Evolutionary conservation across 495 filamentous ascomycete species (phyloP), one percentile per base, ranked within the genome.

Genomic region (Sordaria brevicollis): DNA sequence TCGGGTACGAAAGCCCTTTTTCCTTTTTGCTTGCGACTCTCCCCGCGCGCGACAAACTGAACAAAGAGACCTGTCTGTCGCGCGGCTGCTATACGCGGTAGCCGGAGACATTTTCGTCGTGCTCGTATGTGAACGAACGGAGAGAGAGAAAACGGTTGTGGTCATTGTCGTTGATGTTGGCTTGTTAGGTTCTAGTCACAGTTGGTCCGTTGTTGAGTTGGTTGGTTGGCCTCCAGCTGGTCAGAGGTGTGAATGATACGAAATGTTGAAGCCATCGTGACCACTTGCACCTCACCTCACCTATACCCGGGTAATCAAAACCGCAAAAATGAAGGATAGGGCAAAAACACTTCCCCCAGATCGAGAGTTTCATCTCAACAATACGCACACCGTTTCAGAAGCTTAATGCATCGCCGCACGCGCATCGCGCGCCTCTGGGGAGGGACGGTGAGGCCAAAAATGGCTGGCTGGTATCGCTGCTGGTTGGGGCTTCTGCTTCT

Each of bases 171-270:
- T 19, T 8, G 10, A 19, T 67, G n/a, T 6, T 62, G 31, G 37
- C 35, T 62, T 71, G 66, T 65, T 65, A 33, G 39, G 35, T 9
- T 38, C 33, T 19, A 15, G 8, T 62, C 7, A n/a, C n/a, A n/a
- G n/a, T n/a, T 57, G 33, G 38, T 37, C 25, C 21, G 49, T 54
- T 67, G 35, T 67, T 36, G 25, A 38, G 35, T 66, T 17, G 6
- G 70, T 66, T 66, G 39, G 67, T 72, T 69, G 70, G 62, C 49
- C 49, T 62, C 49, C 2, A n/a, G n/a, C n/a, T n/a, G n/a, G n/a
- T n/a, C n/a, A n/a, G n/a, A n/a, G 21, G 49, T 54, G 35, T 36
- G 7, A 9, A 54, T 49, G n/a, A 49, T 49, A 49, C 41, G 41
- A 21, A 11, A n/a, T n/a, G n/a, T n/a, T 62, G 49, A 62, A 62